Base-by-base conservation (phyloP, 192 early-diverging fungal genomes). In the Cetraspora pellucida region DNA sequence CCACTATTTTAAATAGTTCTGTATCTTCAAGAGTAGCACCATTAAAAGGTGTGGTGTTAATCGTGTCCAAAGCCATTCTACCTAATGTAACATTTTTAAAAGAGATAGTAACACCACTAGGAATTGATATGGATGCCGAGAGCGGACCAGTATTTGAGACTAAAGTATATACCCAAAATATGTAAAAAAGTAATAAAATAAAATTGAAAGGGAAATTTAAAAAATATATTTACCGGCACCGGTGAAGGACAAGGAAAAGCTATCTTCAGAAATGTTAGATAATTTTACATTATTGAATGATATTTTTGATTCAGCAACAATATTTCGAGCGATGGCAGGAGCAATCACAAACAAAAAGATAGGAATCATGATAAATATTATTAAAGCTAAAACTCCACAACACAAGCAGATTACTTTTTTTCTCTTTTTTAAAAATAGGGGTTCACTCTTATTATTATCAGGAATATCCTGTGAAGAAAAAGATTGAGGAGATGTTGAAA, bases 261-360 rank as follows among this genome's bases (percentile, higher is more conserved):
- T 52, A 31, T 75, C 63, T 54, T 66, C 46, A 19, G 27, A 65
- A 2, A 64, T 16, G n/a, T 76, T 55, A 19, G 14, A 37, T 52
- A 76, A 27, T 45, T 66, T 66, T 13, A 44, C 74, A 31, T 6
- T 54, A 8, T 37, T 66, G 54, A 84, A 84, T 21, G 68, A 55
- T 61, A 89, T 81, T 55, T 64, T 63, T 54, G 81, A 75, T 37
- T 83, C 69, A 68, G 87, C 86, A 50, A 88, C 73, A 59, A 80
- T 80, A 10, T 27, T 37, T 77, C 89, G 87, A 27, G 86, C 85
- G 46, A 90, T 82, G 61, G 82, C 81, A 27, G 89, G 87, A 73
- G 88, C 80, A 60, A 85, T 77, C 3, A 90, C 87, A 59, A 88
- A 87, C 31, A 89, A 68, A 25, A 79, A 75, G 4, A 90, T 45